Percentiles rank a stretch among this genome's conserved stretches.
Evolutionary conservation across 805 yeast genomes (phyloP).

Genomic region (Metschnikowia continentalis): DNA sequence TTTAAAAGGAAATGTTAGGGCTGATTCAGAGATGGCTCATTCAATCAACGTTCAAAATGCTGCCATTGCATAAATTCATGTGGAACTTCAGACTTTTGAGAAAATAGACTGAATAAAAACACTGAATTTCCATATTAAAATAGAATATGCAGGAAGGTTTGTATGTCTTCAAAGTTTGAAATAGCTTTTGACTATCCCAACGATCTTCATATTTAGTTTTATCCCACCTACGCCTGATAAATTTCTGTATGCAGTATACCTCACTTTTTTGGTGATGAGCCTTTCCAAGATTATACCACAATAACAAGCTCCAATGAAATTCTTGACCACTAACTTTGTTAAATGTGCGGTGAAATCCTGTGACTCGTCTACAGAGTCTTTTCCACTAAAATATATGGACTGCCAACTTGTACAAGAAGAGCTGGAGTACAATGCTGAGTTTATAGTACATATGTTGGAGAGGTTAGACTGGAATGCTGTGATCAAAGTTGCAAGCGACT

Average conservation of each 20-base stretch:
- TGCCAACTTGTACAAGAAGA: slow-evolving; percentile 74
- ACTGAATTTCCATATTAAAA: neutral
- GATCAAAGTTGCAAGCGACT: slow-evolving; percentile 68
- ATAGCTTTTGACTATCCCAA: neutral
- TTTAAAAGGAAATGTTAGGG: neutral
- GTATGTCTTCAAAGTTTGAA: neutral
- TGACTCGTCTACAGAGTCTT: slow-evolving; percentile 66
- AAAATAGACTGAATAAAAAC: neutral
- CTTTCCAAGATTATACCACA: neutral
- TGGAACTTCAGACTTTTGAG: neutral
- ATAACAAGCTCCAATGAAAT: slow-evolving; percentile 56
- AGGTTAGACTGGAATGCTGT: slow-evolving; percentile 89
- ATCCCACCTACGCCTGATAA: neutral
- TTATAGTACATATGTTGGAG: slow-evolving; percentile 68
- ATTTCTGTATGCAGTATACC: neutral
- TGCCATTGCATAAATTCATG: neutral
- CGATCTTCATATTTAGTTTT: neutral
- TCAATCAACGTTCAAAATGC: neutral
- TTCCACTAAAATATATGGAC: slow-evolving; percentile 69
- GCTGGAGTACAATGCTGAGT: slow-evolving; percentile 78
- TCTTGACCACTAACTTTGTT: slow-evolving; percentile 93
- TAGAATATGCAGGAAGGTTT: neutral
- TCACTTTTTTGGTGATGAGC: slow-evolving; percentile 5
- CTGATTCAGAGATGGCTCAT: neutral
- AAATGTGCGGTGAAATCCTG: slow-evolving; percentile 87